Evolutionary conservation across 345 rosid species (phyloP), one percentile per base, ranked within the genome.

Genomic region (Hevea brasiliensis): DNA sequence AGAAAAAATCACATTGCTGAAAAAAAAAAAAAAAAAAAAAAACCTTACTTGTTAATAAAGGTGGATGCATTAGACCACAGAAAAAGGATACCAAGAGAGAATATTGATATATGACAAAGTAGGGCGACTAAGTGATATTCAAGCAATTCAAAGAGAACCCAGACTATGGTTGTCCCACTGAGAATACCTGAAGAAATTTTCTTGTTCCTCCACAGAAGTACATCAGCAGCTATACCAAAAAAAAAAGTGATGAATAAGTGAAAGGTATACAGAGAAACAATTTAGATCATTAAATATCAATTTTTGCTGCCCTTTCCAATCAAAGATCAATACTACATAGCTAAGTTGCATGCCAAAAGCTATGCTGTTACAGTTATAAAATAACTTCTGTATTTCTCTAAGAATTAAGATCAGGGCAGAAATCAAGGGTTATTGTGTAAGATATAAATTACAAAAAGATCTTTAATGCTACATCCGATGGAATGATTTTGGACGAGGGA

Each of bases 181-280:
- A 79, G 62, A 56, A 79, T 75, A 9, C n/a, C 55, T 6, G 62
- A 75, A 50, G 82, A 79, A 21, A 70, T 58, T 50, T 79, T 74
- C 74, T 65, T 79, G 78, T 74, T 59, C 74, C 82, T 79, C 82
- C 82, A 79, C 7, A 79, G 63, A n/a, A 79, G 67, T 57, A 79
- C 67, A 58, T 79, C 78, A 60, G 82, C 78, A 70, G 75, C 81
- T 79, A 72, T 23, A 64, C 5, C 17, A 29, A 44, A 68, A 10
- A 24, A 0, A 17, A 9, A 13, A 2, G 6, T 8, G 13, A 71
- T 4, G 27, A 65, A 29, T 8, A 45, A 13, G 4, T 14, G 7
- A 32, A 4, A 37, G 29, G 40, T 17, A 1, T 12, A 15, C 0
- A 50, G 8, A 41, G 17, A 14, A 14, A 44, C 6, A 23, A 17